Base-by-base conservation (phyloP, 148 eudicot species). In the Arbutus unedo region DNA sequence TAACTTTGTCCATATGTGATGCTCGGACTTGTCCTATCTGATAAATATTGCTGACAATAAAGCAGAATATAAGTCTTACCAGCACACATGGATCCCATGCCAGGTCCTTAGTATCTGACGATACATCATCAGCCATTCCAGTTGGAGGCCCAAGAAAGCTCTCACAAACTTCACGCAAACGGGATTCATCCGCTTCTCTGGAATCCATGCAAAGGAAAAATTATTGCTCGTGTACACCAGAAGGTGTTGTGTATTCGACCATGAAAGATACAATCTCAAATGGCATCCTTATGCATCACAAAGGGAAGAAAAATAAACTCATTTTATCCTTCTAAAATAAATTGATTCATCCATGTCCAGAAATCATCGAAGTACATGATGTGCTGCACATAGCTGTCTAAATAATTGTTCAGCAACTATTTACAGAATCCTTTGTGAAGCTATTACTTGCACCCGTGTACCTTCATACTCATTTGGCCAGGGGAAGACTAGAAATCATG, bases 71-170 rank as follows among this genome's bases (percentile, higher is more conserved):
- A 78, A 85, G 62, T 81, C 92, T 88, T 86, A 96, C 99, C 81
- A 96, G 93, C 76, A 96, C 89, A 85, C 88, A 93, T 83, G 99
- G 95, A 89, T 96, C 98, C 99, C 99, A 96, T 55, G 90, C 85
- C 31, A 85, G 91, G 83, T 88, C 83, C 87, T 87, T 85, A 49
- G 84, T 79, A 77, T 90, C 88, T 54, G 92, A 85, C 60, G 88
- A 72, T 8, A 84, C 84, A 48, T 88, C 86, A 78, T 88, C 93
- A 79, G 87, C 91, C 98, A 94, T 96, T 81, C 99, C 98, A 41
- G 93, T 88, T 41, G 99, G 98, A 79, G 99, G 99, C 79, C 99
- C 99, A 73, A 96, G 97, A 86, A 91, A 94, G 89, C 90, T 89
- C 88, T 96, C 99, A 76, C 99, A 96, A 54, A 96, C 93, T 89